Percentiles rank a stretch among this genome's conserved stretches.
These are phyloP conservation scores for Alternaria brassicicola DNA, from an alignment of 2,329 filamentous ascomycete species.

Conservation along the genomic window DNA sequence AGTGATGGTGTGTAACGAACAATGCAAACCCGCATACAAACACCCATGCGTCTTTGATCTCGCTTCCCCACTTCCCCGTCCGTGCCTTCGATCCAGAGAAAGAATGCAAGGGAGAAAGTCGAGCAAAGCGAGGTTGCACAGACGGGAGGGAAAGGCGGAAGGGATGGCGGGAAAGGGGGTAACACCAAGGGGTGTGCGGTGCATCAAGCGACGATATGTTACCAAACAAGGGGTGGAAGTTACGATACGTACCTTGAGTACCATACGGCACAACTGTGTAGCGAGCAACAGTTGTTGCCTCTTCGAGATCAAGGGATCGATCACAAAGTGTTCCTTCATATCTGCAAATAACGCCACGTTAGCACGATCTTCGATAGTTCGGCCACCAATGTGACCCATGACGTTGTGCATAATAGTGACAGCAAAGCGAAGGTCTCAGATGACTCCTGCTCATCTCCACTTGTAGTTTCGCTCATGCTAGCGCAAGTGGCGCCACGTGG, in stretches of 20 bases:
- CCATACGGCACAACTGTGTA: constrained; percentile 95
- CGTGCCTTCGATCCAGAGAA: constrained; percentile 7
- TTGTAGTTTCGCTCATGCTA: constrained; percentile 19
- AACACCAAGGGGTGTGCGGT: constrained; percentile 9
- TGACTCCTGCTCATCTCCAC: constrained; percentile 12
- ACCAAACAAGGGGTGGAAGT: constrained; percentile 19
- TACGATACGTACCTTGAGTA: constrained; percentile 59
- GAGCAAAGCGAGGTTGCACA: constrained; percentile 14
- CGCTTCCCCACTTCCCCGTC: constrained; percentile 31
- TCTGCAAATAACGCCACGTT: constrained; percentile 57
- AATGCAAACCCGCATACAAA: constrained; percentile 14
- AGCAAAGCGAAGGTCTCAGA: constrained; percentile 19
- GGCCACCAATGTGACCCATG: constrained; percentile 14
- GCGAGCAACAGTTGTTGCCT: constrained; percentile 95
- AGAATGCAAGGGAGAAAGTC: constrained; percentile 18
- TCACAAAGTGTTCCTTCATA: constrained; percentile 98
- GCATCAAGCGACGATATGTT: constrained; percentile 12
- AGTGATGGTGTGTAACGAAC: constrained; percentile 28
- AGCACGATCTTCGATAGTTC: constrained; percentile 26
- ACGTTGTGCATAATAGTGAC: constrained; percentile 8
- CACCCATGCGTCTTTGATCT: constrained; percentile 11
- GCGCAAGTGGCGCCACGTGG: constrained; percentile 30
- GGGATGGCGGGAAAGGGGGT: constrained; percentile 13
- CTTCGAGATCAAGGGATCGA: constrained; percentile 98
- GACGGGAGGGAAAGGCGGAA: constrained; percentile 14